Base-by-base conservation (phyloP, 805 yeast genomes). In the Wickerhamiella nectarea region DNA sequence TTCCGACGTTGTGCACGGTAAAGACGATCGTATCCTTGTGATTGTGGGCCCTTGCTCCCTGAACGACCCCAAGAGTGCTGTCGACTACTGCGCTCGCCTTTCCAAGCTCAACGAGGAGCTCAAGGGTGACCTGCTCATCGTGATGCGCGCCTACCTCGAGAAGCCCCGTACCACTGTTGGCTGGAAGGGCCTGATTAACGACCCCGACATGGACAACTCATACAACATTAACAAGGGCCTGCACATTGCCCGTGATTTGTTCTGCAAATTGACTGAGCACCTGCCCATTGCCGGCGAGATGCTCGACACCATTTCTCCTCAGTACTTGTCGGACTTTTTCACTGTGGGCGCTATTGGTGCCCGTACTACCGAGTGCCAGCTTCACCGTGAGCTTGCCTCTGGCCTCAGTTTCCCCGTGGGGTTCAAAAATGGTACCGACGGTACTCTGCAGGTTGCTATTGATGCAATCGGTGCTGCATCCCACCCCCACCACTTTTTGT, bases 121-220 rank as follows among this genome's bases (percentile, higher is more conserved):
- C 50, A 70, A 78, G 51, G 76, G 74, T 38, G 95, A 89, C 53
- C 70, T 91, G 48, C 74, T 78, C 46, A 78, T 91, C 47, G 79
- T 91, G 49, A 91, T 91, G 98, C 78, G 98, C 67, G 97, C 97
- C 3, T 91, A 91, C 69, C 71, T 91, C 57, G 98, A 89, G 64
- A 89, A 89, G 66, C 98, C 98, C 55, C 78, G 98, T 67, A 89
- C 98, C 41, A 89, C 97, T 22, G 97, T 91, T 37, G 98, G 98
- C 48, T 89, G 98, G 98, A 89, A 89, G 67, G 98, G 98, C 54
- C 71, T 89, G 52, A 91, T 89, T 57, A 89, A 89, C 61, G 98
- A 89, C 63, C 98, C 98, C 25, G 95, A 91, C 57, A 80, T 89
- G 55, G 94, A 89, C 63, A 84, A 84, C 48, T 71, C 94, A 42